Base-by-base conservation (phyloP, 2,329 filamentous ascomycete genomes). In the Trichoderma citrinoviride region DNA sequence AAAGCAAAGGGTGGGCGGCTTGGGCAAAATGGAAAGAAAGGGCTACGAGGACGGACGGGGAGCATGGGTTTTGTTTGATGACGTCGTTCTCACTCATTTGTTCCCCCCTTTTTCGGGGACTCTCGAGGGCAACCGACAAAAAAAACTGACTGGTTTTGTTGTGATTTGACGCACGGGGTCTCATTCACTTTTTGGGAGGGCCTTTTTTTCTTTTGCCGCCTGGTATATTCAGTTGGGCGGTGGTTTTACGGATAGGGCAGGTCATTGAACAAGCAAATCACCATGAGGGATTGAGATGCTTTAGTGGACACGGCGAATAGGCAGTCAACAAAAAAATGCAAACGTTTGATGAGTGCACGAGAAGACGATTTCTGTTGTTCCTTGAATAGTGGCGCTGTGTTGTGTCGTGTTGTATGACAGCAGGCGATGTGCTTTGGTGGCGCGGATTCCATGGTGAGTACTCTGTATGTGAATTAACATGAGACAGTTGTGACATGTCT, bases 1-100 rank as follows among this genome's bases (percentile, higher is more conserved):
- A 73, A 73, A 49, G 71, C 71, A 73, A n/a, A n/a, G 71, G 73
- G 70, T 68, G 73, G 64, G 66, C 49, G 66, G 73, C 70, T 70
- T 66, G 64, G 67, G 67, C 66, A 68, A 66, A 66, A 69, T 63
- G 67, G 68, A 68, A 69, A 66, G 67, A 54, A 69, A 66, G 67
- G 57, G 66, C 61, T 56, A 62, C 56, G 64, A 66, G 64, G 58
- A 54, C 54, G 67, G 47, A 53, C 44, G 60, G 55, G 64, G 60
- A 67, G 50, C 66, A 68, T 65, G 69, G 66, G 68, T 68, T 37
- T 67, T 69, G 71, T 70, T 68, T 67, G 27, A 60, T 61, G n/a
- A n/a, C 70, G 70, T 72, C 65, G 68, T 71, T 70, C 66, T 67
- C 66, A 63, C 66, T 65, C 49, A 55, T 61, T 68, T 64, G 69